These are phyloP conservation scores for Verbena officinalis DNA, from an alignment of 257 asterid genomes.

Conservation along the genomic window DNA sequence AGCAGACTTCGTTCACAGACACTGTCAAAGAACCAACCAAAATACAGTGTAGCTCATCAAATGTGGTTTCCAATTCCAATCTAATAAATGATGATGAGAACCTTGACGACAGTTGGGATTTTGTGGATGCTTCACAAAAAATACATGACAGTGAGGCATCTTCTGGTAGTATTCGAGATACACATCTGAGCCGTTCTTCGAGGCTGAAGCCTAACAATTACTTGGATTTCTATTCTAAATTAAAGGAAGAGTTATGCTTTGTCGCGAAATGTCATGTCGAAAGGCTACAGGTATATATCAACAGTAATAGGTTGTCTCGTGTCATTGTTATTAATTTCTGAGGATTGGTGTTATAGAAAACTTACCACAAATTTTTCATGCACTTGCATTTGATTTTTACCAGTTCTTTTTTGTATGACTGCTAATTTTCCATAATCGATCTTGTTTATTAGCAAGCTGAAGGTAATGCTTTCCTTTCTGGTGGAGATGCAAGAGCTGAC, in stretches of 20 bases:
- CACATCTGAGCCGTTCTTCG: slow-evolving; percentile 38
- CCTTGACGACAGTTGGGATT: slow-evolving; percentile 56
- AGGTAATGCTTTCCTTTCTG: slow-evolving; percentile 34
- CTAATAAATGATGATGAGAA: slow-evolving; percentile 42
- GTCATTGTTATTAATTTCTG: slow-evolving; percentile 1
- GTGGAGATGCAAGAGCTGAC: slow-evolving; percentile 38
- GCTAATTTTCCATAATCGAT: slow-evolving; percentile 14
- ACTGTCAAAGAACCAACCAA: slow-evolving; percentile 33
- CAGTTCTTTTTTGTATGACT: slow-evolving; percentile 19
- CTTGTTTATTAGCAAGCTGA: slow-evolving; percentile 40
- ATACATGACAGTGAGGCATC: slow-evolving; percentile 34
- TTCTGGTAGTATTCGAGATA: slow-evolving; percentile 36
- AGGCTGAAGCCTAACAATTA: slow-evolving; percentile 47
- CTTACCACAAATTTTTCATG: slow-evolving; percentile 8
- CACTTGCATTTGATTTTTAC: slow-evolving; percentile 21
- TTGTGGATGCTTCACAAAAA: slow-evolving; percentile 54
- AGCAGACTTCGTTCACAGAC: slow-evolving; percentile 40
- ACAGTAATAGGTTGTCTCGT: slow-evolving; percentile 6
- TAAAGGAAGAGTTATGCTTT: slow-evolving; percentile 52
- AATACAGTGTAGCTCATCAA: slow-evolving; percentile 36
- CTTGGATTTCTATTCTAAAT: slow-evolving; percentile 61
- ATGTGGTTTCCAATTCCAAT: slow-evolving; percentile 36
- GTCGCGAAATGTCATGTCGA: slow-evolving; percentile 47
- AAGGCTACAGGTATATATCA: slow-evolving; percentile 54
- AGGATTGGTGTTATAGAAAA: neutral